Conservation (phyloP, 768 basidiomycete species). For the Inosperma sp. region DNA sequence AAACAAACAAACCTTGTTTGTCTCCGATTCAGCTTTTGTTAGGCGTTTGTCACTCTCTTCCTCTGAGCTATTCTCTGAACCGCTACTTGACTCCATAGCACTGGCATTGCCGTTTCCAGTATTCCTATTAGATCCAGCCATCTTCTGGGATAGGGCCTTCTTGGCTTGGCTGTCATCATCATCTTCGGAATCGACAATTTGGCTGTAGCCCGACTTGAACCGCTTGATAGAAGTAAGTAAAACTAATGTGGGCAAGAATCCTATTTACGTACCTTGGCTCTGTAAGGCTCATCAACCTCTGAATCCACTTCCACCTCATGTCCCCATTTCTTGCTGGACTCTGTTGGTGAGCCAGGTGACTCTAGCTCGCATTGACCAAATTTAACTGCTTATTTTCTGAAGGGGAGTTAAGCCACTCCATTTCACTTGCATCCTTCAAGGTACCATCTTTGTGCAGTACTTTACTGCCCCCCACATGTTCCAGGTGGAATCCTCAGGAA, state of each 20-base stretch:
- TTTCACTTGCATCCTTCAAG: too few relatives aligned
- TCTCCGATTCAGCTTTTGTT: background rate
- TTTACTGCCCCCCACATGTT: too few relatives aligned
- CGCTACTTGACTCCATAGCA: background rate
- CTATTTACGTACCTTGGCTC: constrained; percentile 1
- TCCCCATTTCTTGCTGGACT: background rate
- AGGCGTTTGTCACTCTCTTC: background rate
- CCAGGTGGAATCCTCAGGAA: too few relatives aligned
- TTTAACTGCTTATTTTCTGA: too few relatives aligned
- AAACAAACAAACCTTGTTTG: background rate
- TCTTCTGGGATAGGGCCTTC: too few relatives aligned
- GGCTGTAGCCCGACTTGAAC: background rate
- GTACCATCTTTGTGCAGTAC: too few relatives aligned
- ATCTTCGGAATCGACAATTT: background rate
- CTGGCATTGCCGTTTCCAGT: too few relatives aligned
- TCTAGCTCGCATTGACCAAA: background rate
- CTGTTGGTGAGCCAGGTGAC: background rate
- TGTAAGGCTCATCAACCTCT: background rate
- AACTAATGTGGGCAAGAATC: background rate
- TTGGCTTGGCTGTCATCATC: background rate
- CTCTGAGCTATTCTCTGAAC: background rate
- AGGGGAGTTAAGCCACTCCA: too few relatives aligned
- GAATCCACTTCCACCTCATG: background rate
- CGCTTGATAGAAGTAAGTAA: background rate
- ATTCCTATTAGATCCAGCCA: too few relatives aligned